Evolutionary conservation across 192 early-diverging fungal species (phyloP).

Genomic region (Gamsiella multidivaricata): DNA sequence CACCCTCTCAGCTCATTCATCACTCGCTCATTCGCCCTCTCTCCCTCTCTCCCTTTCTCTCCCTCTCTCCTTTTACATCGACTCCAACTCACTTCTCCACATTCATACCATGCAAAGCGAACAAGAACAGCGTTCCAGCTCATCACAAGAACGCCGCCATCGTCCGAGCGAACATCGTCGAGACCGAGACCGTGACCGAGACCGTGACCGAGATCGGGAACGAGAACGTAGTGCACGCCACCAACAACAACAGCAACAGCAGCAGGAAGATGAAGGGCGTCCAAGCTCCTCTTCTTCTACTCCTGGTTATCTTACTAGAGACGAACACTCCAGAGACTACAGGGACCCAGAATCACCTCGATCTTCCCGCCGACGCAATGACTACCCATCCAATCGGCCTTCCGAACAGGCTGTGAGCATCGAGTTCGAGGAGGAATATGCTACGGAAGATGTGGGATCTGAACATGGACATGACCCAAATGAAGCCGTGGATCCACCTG

Average conservation of each 20-base stretch:
- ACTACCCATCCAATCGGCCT: not conserved
- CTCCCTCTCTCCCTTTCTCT: not conserved
- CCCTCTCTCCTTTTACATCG: not conserved
- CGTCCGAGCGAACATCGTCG: not conserved
- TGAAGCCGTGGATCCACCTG: no score
- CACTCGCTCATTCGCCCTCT: not conserved
- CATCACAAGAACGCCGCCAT: slow-evolving; percentile 13
- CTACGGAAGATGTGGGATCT: not conserved
- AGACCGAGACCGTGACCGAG: not conserved
- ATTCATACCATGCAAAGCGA: not conserved
- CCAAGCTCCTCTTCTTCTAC: not conserved
- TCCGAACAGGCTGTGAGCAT: not conserved
- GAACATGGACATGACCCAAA: no score
- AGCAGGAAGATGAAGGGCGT: not conserved
- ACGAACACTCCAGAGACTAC: not conserved
- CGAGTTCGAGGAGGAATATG: not conserved
- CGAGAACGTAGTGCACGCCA: not conserved
- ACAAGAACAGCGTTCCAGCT: not conserved
- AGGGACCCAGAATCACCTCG: not conserved
- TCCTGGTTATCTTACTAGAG: not conserved
- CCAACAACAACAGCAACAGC: not conserved
- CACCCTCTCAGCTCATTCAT: no score
- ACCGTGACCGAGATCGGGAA: slow-evolving; percentile 4
- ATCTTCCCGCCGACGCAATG: not conserved
- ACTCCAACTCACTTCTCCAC: not conserved